Conservation (phyloP, 2,329 filamentous ascomycete genomes). For the Erysiphe pulchra region DNA sequence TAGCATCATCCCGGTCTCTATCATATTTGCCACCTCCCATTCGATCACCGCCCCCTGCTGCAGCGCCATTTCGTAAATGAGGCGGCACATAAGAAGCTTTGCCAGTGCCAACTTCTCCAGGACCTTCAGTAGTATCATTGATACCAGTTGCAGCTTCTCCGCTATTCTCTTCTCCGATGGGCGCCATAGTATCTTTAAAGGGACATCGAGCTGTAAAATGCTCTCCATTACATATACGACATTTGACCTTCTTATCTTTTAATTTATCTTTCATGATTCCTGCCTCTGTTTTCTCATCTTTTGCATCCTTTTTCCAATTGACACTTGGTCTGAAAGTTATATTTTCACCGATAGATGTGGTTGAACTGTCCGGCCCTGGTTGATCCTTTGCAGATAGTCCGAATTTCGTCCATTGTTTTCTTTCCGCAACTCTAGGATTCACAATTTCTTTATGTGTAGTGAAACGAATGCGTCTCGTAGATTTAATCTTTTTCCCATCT, state of each 20-base stretch:
- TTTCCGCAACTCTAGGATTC: conserved; percentile 88
- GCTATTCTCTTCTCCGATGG: conserved; percentile 34
- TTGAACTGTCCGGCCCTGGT: conserved; percentile 41
- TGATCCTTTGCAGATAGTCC: conserved; percentile 69
- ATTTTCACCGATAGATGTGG: conserved; percentile 55
- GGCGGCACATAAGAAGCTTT: conserved; percentile 85
- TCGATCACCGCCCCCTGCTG: conserved; percentile 41
- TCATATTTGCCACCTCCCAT: conserved; percentile 79
- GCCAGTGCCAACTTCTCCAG: conserved; percentile 33
- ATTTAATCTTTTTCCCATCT: conserved; percentile 86
- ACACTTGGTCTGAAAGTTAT: conserved; percentile 84
- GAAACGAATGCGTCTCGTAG: conserved; percentile 81
- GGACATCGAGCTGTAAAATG: conserved; percentile 98
- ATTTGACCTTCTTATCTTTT: conserved; percentile 99
- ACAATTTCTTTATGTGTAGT: conserved; percentile 80
- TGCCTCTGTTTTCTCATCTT: conserved; percentile 55
- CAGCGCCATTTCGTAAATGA: conserved; percentile 50
- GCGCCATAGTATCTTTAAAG: conserved; percentile 99
- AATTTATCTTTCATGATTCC: conserved; percentile 57
- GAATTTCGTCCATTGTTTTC: conserved; percentile 83
- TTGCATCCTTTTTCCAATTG: conserved; percentile 81
- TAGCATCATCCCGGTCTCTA: conserved; percentile 71
- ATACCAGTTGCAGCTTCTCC: conserved; percentile 27
- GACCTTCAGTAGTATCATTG: conserved; percentile 18
- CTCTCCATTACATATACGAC: conserved; percentile 93